phyloP scores from a whole-genome alignment of 371 early-diverging fungal genomes.

The Parasitella parasitica region DNA sequence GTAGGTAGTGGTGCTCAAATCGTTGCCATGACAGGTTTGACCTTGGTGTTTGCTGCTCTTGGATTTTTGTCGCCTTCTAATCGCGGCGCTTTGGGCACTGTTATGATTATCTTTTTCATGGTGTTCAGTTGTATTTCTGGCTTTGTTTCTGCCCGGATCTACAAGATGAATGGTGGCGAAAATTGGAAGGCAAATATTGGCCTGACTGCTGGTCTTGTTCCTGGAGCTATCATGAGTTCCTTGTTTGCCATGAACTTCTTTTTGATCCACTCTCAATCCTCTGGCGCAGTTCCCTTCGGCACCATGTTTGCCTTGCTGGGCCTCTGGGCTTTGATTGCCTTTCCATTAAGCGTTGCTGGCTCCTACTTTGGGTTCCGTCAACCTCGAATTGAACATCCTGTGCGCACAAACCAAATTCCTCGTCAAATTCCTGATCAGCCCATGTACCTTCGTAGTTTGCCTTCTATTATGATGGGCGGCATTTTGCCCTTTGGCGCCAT shows the following conservation, averaged over 20 bases:
- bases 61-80: constrained; percentile 95
- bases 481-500: constrained; percentile 89
- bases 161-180: constrained; percentile 94
- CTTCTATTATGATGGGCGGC: constrained; percentile 83
- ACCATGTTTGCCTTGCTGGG: constrained; percentile 84
- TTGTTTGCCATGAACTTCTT: constrained; percentile 88
- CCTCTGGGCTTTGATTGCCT: constrained; percentile 87
- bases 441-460: constrained; percentile 71
- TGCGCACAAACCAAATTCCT: constrained; percentile 91
- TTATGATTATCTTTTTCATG: constrained; percentile 89
- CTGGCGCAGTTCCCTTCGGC: constrained; percentile 91
- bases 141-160: constrained; percentile 84
- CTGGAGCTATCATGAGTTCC: constrained; percentile 67
- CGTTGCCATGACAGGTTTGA: constrained; percentile 83
- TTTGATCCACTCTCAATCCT: constrained; percentile 82
- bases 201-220: constrained; percentile 84
- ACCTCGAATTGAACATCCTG: constrained; percentile 83
- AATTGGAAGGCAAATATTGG: constrained; percentile 81
- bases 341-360: constrained; percentile 87
- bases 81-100: constrained; percentile 90
- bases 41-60: constrained; percentile 88
- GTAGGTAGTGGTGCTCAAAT: constrained; percentile 92
- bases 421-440: constrained; percentile 87
- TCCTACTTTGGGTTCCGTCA: constrained; percentile 92
- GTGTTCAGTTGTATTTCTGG: constrained; percentile 85